Evolutionary conservation across 2,329 filamentous ascomycete genomes (phyloP).

Genomic region (Talaromyces sp.): DNA sequence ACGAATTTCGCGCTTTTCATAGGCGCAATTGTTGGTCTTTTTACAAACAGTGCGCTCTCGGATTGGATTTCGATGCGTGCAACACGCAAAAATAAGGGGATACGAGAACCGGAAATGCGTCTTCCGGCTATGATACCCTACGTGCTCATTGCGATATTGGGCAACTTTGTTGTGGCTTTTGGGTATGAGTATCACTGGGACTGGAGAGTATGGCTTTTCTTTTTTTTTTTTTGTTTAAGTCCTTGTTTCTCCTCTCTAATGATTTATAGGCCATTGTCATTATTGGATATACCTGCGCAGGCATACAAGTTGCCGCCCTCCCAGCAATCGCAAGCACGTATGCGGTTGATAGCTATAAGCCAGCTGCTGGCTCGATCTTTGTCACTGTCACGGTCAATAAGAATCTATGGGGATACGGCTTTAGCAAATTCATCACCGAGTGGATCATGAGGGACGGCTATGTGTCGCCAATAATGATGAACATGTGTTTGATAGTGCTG

Average conservation of each 20-base stretch:
- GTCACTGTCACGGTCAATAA: constrained; percentile 53
- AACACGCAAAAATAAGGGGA: constrained; percentile 50
- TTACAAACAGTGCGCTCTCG: constrained; percentile 51
- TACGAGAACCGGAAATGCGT: constrained; percentile 58
- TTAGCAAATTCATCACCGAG: constrained; percentile 52
- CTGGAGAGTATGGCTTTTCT: constrained; percentile 41
- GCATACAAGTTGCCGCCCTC: constrained; percentile 56
- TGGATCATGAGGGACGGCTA: constrained; percentile 50
- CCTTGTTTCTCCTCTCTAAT: constrained; percentile 25
- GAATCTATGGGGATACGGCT: constrained; percentile 19
- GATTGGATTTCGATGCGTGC: constrained; percentile 55
- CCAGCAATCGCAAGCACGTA: constrained; percentile 57
- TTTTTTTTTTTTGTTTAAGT: neutral
- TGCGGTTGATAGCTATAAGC: constrained; percentile 62
- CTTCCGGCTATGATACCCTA: constrained; percentile 55
- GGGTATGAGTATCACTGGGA: constrained; percentile 52
- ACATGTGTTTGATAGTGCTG: constrained; percentile 50
- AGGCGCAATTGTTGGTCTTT: constrained; percentile 51
- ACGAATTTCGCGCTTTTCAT: constrained; percentile 55
- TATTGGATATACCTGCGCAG: constrained; percentile 54
- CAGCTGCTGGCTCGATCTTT: constrained; percentile 56
- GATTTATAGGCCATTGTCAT: constrained; percentile 37
- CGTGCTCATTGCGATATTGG: constrained; percentile 53
- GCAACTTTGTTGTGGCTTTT: constrained; percentile 53
- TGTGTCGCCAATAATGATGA: constrained; percentile 57